Evolutionary conservation across 2,329 filamentous ascomycete genomes (phyloP).

Genomic region (Verticillium albo-atrum): DNA sequence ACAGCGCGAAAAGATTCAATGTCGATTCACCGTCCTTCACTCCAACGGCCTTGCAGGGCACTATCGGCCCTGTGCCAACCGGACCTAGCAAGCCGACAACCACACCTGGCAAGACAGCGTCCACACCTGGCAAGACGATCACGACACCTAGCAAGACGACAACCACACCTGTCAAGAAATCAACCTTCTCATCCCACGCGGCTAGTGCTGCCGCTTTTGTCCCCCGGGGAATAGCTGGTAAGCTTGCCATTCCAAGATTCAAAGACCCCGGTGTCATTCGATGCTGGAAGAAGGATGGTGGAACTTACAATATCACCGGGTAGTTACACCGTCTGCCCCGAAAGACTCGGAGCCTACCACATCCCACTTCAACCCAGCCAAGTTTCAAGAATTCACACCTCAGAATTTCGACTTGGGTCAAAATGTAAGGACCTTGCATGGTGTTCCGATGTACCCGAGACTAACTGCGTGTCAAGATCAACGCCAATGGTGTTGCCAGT

Average conservation of each 20-base stretch:
- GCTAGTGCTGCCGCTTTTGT: conserved; percentile 87
- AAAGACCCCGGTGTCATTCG: not conserved
- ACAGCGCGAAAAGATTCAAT: conserved; percentile 72
- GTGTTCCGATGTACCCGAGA: not conserved
- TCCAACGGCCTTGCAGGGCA: conserved; percentile 46
- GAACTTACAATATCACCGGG: not conserved
- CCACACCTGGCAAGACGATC: conserved; percentile 49
- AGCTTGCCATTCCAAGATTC: conserved; percentile 3
- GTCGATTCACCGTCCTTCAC: conserved; percentile 97
- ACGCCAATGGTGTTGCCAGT: conserved; percentile 43
- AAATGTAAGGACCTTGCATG: conserved; percentile 31
- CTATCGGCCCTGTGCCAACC: not conserved
- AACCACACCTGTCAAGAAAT: conserved; percentile 54
- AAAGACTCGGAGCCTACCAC: conserved; percentile 33
- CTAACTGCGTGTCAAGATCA: conserved; percentile 20
- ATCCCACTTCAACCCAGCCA: conserved; percentile 49
- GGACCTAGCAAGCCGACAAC: too few species aligned
- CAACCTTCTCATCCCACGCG: conserved; percentile 81
- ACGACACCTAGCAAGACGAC: conserved; percentile 49
- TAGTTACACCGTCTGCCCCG: conserved; percentile 13
- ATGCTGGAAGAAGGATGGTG: not conserved
- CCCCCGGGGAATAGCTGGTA: conserved; percentile 55
- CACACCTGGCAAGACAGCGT: conserved; percentile 48
- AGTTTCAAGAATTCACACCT: conserved; percentile 57
- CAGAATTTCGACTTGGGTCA: conserved; percentile 48